phyloP scores from a whole-genome alignment of 2,329 filamentous ascomycete species.

The Rhexocercosporidium sp. region DNA sequence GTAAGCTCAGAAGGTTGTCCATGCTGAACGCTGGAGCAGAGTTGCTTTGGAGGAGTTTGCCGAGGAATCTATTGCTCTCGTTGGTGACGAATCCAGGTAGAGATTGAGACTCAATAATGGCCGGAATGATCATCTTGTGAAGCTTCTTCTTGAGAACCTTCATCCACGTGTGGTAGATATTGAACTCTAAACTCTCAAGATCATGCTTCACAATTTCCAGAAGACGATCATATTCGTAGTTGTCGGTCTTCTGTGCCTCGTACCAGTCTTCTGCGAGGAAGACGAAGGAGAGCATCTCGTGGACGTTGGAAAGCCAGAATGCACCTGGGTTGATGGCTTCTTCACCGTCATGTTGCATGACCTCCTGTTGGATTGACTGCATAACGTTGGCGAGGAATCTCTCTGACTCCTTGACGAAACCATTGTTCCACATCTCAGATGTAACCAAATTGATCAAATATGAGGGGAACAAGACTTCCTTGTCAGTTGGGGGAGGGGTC shows the following conservation, averaged over 20 bases:
- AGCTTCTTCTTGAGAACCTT: constrained; percentile 99
- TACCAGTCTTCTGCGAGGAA: constrained; percentile 99
- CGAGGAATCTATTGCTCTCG: constrained; percentile 96
- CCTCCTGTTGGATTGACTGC: constrained; percentile 99
- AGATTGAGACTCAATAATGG: constrained; percentile 98
- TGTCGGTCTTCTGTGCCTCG: constrained; percentile 98
- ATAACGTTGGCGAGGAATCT: constrained; percentile 98
- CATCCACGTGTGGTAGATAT: constrained; percentile 99
- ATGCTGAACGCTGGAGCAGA: constrained; percentile 97
- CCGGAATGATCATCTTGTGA: constrained; percentile 99
- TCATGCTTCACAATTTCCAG: constrained; percentile 99
- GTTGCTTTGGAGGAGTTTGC: constrained; percentile 91
- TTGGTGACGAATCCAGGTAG: constrained; percentile 98
- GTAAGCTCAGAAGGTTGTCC: constrained; percentile 93
- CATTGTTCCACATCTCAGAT: constrained; percentile 99
- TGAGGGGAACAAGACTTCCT: constrained; percentile 97
- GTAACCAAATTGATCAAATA: constrained; percentile 99
- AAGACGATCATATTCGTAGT: constrained; percentile 97
- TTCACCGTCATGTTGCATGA: constrained; percentile 98
- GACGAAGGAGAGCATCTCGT: constrained; percentile 99
- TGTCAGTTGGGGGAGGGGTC: constrained; percentile 90
- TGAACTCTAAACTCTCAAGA: constrained; percentile 97
- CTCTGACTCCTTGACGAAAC: constrained; percentile 98
- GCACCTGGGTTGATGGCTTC: constrained; percentile 96
- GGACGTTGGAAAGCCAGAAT: constrained; percentile 99